phyloP scores from a whole-genome alignment of 2,329 filamentous ascomycete genomes.

The Tolypocladium capitatum region DNA sequence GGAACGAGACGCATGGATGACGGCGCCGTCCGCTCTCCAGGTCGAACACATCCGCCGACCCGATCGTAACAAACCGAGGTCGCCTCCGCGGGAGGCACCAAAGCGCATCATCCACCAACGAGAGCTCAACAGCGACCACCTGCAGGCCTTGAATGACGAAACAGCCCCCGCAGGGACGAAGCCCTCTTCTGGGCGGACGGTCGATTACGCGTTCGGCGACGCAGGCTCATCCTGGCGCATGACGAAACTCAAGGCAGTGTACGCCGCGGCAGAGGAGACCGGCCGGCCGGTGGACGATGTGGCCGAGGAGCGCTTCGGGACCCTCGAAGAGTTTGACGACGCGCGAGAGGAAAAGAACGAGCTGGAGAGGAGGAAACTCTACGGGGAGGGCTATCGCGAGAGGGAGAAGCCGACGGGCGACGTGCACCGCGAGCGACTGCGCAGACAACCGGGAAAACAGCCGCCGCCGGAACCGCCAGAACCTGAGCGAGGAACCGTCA shows the following conservation, averaged over 20 bases:
- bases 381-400: slow-evolving; percentile 72
- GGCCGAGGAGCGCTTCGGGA: slow-evolving; percentile 69
- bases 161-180: neutral
- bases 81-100: slow-evolving; percentile 41
- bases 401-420: slow-evolving; percentile 84
- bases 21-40: slow-evolving; percentile 66
- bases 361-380: slow-evolving; percentile 66
- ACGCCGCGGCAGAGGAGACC: slow-evolving; percentile 62
- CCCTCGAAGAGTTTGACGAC: slow-evolving; percentile 75
- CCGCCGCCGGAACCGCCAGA: slow-evolving; percentile 10
- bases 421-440: slow-evolving; percentile 64
- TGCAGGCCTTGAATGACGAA: slow-evolving; percentile 48
- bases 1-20: slow-evolving; percentile 88
- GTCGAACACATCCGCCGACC: slow-evolving; percentile 67
- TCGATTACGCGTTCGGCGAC: slow-evolving; percentile 81
- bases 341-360: slow-evolving; percentile 89
- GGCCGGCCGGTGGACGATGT: slow-evolving; percentile 67
- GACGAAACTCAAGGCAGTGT: slow-evolving; percentile 83
- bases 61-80: slow-evolving; percentile 37
- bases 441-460: slow-evolving; percentile 33
- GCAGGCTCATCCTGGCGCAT: slow-evolving; percentile 87
- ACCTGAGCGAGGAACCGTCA: slow-evolving; percentile 40
- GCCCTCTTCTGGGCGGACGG: slow-evolving; percentile 34
- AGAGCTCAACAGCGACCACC: slow-evolving; percentile 56
- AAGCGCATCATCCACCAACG: slow-evolving; percentile 62